These are phyloP conservation scores for Decorospora gaudefroyi DNA, from an alignment of 2,329 filamentous ascomycete genomes.

Conservation along the genomic window DNA sequence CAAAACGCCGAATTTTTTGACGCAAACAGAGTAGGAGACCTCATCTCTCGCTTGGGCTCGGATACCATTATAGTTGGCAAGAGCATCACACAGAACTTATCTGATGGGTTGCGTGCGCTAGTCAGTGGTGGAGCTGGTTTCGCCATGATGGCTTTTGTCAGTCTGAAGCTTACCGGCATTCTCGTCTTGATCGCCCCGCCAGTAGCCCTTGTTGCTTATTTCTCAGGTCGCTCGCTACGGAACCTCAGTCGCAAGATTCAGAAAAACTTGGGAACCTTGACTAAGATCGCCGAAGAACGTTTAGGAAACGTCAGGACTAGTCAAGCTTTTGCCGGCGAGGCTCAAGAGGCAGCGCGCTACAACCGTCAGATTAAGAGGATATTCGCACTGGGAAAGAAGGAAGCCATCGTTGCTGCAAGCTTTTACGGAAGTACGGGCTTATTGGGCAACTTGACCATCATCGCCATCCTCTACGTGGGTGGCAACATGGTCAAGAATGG, in stretches of 20 bases:
- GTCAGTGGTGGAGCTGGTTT: slow-evolving; percentile 92
- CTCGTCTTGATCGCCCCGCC: slow-evolving; percentile 87
- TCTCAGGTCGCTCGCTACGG: slow-evolving; percentile 87
- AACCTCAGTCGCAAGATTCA: slow-evolving; percentile 92
- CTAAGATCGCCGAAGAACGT: slow-evolving; percentile 98
- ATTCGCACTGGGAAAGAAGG: slow-evolving; percentile 82
- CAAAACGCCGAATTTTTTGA: slow-evolving; percentile 99
- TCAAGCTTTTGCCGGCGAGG: slow-evolving; percentile 92
- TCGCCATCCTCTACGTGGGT: slow-evolving; percentile 86
- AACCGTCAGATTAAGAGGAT: slow-evolving; percentile 91
- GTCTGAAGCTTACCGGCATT: slow-evolving; percentile 84
- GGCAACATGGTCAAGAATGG: slow-evolving; percentile 87
- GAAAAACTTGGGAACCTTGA: slow-evolving; percentile 87
- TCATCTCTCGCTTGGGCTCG: slow-evolving; percentile 92
- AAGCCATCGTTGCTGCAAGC: slow-evolving; percentile 84
- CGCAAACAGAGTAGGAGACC: slow-evolving; percentile 91
- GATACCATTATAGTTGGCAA: slow-evolving; percentile 98
- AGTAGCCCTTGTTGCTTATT: slow-evolving; percentile 84
- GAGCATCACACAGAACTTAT: slow-evolving; percentile 96
- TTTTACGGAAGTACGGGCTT: slow-evolving; percentile 89
- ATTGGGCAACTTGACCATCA: slow-evolving; percentile 94
- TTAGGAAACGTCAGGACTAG: slow-evolving; percentile 95
- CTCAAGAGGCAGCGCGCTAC: slow-evolving; percentile 87
- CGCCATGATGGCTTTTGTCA: slow-evolving; percentile 93
- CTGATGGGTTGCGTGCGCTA: slow-evolving; percentile 87